Evolutionary conservation across 2,329 filamentous ascomycete genomes (phyloP).

Genomic region (Colletotrichum sp.): DNA sequence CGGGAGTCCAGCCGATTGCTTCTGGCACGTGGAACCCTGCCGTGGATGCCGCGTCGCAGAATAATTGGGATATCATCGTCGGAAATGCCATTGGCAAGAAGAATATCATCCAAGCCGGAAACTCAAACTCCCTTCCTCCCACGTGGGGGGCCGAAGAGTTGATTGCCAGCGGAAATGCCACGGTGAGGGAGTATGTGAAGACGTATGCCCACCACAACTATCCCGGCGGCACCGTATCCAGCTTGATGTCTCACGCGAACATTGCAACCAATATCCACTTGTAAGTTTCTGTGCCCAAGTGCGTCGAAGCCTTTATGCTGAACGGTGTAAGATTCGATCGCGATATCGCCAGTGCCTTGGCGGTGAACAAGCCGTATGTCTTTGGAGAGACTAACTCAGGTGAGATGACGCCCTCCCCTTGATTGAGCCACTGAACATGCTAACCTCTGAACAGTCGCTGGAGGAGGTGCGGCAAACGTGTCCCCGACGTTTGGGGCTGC

Average conservation of each 20-base stretch:
- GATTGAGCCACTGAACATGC: not conserved
- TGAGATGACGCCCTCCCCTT: constrained; percentile 23
- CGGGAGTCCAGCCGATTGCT: constrained; percentile 41
- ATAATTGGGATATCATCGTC: constrained; percentile 40
- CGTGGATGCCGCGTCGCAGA: constrained; percentile 42
- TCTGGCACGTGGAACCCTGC: constrained; percentile 39
- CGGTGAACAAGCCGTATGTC: constrained; percentile 46
- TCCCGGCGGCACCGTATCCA: constrained; percentile 44
- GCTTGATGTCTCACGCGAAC: constrained; percentile 48
- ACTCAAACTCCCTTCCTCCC: constrained; percentile 40
- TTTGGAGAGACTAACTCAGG: constrained; percentile 57
- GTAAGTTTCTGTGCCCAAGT: not conserved
- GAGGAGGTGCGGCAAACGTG: constrained; percentile 10
- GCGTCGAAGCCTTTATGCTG: not conserved
- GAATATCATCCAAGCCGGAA: constrained; percentile 44
- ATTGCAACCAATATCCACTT: constrained; percentile 38
- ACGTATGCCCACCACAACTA: constrained; percentile 55
- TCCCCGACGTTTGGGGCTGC: constrained; percentile 42
- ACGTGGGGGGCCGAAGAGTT: constrained; percentile 43
- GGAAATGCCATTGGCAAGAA: constrained; percentile 37
- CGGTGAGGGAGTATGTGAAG: constrained; percentile 41
- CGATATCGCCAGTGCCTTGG: constrained; percentile 44
- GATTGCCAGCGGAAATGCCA: constrained; percentile 40
- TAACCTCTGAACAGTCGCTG: not conserved
- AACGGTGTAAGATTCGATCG: constrained; percentile 39